Base-by-base conservation (phyloP, 2,329 filamentous ascomycete genomes). In the Talaromyces verruculosus region DNA sequence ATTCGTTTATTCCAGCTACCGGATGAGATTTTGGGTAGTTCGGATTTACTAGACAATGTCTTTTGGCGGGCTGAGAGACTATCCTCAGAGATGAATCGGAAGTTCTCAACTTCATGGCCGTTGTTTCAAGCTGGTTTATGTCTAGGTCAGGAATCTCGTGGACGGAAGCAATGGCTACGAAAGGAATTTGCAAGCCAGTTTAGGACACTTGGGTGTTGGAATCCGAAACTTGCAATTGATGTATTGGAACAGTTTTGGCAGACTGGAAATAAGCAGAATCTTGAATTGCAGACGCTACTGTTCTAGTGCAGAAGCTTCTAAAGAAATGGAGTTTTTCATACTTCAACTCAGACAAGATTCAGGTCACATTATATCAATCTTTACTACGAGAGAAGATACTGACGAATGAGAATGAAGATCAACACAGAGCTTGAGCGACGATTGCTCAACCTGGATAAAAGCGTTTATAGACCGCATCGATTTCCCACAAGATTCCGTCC, bases 161-260 rank as follows among this genome's bases (percentile, higher is more conserved):
- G 19, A 53, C 7, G 25, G 49, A 53, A n/a, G 28, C 49, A 33
- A 11, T 53, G 49, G 49, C 49, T 53, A 33, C 49, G 49, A 53
- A 33, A n/a, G 1, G 49, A 53, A 33, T 53, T 33, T 3, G 2
- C 28, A 33, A 30, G 49, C 28, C 49, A 53, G 28, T 53, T 53
- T n/a, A 30, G 28, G 28, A 33, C 49, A 33, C 49, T 53, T n/a
- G 49, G 49, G 30, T 53, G 49, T 53, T 53, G 49, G 25, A 53
- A 53, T 53, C 49, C 49, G n/a, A 53, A 53, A 17, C 49, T 53
- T 53, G 49, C 49, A 53, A 33, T 53, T n/a, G 49, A 33, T 33
- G 49, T 53, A 10, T 53, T 53, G n/a, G 49, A 30, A n/a, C 2
- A 53, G 28, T 53, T 53, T 53, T 53, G 49, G 49, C 49, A 53